A percentile compares a stretch with the other conserved stretches of the same genome.
Evolutionary conservation across 306 rosid species (phyloP).

Genomic region (Adenanthera pavonina): DNA sequence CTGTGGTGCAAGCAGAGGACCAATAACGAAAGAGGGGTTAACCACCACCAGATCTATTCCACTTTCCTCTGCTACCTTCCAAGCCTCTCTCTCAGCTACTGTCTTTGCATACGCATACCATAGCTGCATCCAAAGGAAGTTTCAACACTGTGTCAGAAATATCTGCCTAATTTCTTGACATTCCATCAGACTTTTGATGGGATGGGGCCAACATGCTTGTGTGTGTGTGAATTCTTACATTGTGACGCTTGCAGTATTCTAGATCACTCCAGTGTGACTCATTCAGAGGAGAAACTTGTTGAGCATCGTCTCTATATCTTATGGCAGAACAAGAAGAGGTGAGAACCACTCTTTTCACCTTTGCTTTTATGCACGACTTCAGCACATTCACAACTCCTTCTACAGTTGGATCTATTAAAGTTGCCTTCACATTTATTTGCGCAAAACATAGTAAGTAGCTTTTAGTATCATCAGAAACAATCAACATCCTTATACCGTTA

Average conservation of each 20-base stretch:
- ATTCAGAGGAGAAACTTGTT: slow-evolving; percentile 64
- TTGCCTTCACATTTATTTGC: slow-evolving; percentile 46
- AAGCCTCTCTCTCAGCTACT: slow-evolving; percentile 74
- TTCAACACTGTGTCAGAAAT: no score
- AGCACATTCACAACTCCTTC: slow-evolving; percentile 74
- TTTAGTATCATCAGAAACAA: no score
- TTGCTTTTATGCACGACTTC: slow-evolving; percentile 67
- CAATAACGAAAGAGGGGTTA: slow-evolving; percentile 78
- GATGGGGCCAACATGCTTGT: no score
- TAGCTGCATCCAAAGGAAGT: slow-evolving; percentile 50
- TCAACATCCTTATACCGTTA: no score
- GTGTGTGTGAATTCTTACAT: slow-evolving; percentile 40
- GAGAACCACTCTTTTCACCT: slow-evolving; percentile 70
- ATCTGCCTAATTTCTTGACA: no score
- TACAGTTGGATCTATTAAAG: slow-evolving; percentile 73
- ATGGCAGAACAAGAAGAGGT: slow-evolving; percentile 87
- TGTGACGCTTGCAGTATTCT: slow-evolving; percentile 71
- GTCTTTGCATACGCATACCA: slow-evolving; percentile 96
- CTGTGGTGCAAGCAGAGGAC: slow-evolving; percentile 79
- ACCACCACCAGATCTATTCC: slow-evolving; percentile 79
- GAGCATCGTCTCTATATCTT: slow-evolving; percentile 68
- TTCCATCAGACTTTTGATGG: no score
- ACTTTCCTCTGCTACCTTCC: slow-evolving; percentile 64
- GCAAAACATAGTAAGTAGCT: not conserved
- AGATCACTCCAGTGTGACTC: slow-evolving; percentile 86